Conservation (phyloP, 441 rosid genomes). For the Gossypium gossypioides region DNA sequence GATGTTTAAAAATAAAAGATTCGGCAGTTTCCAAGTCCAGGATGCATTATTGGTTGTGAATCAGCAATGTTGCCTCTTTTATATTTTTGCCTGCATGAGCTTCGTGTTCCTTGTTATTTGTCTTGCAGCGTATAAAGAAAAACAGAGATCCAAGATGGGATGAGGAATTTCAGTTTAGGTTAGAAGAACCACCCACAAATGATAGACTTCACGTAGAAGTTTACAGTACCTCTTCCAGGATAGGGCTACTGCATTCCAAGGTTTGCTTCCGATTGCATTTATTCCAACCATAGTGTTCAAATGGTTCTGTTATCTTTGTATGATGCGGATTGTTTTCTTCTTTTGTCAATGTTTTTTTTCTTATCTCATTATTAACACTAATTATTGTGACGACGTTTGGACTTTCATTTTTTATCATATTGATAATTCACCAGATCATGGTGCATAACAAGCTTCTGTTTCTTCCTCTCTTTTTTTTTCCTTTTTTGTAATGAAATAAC, state of each 20-base stretch:
- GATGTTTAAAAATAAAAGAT: no score
- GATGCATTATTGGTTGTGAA: neutral
- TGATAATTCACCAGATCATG: neutral
- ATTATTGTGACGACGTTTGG: neutral
- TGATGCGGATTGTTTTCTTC: neutral
- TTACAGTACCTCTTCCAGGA: conserved; percentile 47
- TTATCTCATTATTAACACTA: neutral
- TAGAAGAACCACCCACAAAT: conserved; percentile 52
- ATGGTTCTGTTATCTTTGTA: neutral
- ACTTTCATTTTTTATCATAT: neutral
- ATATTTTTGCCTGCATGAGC: neutral
- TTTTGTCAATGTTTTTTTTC: neutral
- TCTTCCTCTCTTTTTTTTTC: neutral
- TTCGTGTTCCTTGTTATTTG: neutral
- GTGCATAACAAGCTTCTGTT: neutral
- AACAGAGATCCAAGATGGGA: conserved; percentile 68
- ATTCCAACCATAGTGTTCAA: neutral
- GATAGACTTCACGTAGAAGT: conserved; percentile 59
- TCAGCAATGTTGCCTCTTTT: neutral
- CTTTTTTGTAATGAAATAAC: neutral
- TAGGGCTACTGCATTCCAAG: conserved; percentile 55
- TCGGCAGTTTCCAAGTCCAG: no score
- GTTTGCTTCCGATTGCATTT: conserved; percentile 22
- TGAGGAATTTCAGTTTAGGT: conserved; percentile 49
- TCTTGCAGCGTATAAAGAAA: conserved; percentile 44